Evolutionary conservation across 805 yeast genomes (phyloP).

Genomic region (Ogataea henricii): DNA sequence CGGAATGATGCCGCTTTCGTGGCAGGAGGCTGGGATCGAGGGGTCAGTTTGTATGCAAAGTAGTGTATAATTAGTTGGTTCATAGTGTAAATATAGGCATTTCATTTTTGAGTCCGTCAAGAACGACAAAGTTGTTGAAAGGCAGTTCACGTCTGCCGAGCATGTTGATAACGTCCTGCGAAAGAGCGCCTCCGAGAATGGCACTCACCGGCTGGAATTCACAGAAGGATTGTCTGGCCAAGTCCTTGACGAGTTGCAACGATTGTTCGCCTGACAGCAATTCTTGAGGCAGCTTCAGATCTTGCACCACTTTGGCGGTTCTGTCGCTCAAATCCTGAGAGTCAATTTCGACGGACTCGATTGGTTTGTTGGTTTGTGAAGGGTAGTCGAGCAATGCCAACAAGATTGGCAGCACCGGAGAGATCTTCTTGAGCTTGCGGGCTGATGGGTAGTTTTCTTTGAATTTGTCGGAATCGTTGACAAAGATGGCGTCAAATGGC

Average conservation of each 20-base stretch:
- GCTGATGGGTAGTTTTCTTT: constrained; percentile 26
- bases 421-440: constrained; percentile 47
- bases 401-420: constrained; percentile 60
- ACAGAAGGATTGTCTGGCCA: constrained; percentile 52
- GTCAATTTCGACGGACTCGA: constrained; percentile 26
- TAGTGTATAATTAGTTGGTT: constrained; percentile 8
- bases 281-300: constrained; percentile 48
- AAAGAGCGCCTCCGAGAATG: constrained; percentile 82
- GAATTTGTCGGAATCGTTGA: constrained; percentile 36
- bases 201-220: constrained; percentile 87
- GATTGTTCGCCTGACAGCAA: constrained; percentile 39
- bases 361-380: constrained; percentile 26
- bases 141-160: constrained; percentile 78
- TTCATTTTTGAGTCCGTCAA: constrained; percentile 70
- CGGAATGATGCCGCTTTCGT: constrained; percentile 45
- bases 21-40: constrained; percentile 84
- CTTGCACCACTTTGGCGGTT: constrained; percentile 35
- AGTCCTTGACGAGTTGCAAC: constrained; percentile 36
- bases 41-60: constrained; percentile 52
- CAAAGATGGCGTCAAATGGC: constrained; percentile 39
- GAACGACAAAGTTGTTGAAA: constrained; percentile 73
- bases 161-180: constrained; percentile 87
- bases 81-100: constrained; percentile 74
- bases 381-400: constrained; percentile 55
- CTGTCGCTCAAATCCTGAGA: constrained; percentile 32